Base-by-base conservation (phyloP, 371 early-diverging fungal genomes). In the Sporodiniella umbellata region DNA sequence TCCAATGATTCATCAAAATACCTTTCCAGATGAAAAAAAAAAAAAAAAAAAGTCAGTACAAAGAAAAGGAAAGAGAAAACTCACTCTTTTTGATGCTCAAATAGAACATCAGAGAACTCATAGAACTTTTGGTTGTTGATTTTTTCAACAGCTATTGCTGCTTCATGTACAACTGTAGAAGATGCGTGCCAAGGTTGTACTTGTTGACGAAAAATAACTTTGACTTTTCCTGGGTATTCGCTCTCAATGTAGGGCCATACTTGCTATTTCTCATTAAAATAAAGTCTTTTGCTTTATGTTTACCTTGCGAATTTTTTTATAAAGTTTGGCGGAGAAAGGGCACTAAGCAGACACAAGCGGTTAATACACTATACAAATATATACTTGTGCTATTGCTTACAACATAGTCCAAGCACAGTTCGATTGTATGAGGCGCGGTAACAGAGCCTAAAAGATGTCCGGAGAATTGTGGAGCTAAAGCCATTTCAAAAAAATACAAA, bases 131-230 rank as follows among this genome's bases (percentile, higher is more conserved):
- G 12, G 1, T 78, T 60, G 47, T 84, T 67, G 26, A 89, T 37
- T 39, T 68, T 70, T 52, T 88, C 87, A 42, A 88, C 91, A n/a
- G 91, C 92, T 45, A 92, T 54, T 25, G 84, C 84, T 25, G 88
- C 92, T 63, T 92, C 90, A 49, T 90, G 88, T 38, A 87, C 72
- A 26, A 87, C 51, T 2, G 86, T 86, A 3, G 86, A 86, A 14
- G 74, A 62, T 0, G 91, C 89, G 59, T 92, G 91, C 92, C 92
- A 90, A 1, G 90, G 87, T 57, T 92, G 92, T 33, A 92, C 74
- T 66, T 92, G 92, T 51, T 92, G 87, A 21, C 90, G 77, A 56
- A 90, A 80, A 19, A 88, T 70, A 15, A 87, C 55, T 55, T 86
- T 84, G 12, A 84, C 58, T 22, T 79, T 64, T 15, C 66, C 62